Evolutionary conservation across 495 filamentous ascomycete species (phyloP), one percentile per base, ranked within the genome.

Genomic region (Evansstolkia leycettana): DNA sequence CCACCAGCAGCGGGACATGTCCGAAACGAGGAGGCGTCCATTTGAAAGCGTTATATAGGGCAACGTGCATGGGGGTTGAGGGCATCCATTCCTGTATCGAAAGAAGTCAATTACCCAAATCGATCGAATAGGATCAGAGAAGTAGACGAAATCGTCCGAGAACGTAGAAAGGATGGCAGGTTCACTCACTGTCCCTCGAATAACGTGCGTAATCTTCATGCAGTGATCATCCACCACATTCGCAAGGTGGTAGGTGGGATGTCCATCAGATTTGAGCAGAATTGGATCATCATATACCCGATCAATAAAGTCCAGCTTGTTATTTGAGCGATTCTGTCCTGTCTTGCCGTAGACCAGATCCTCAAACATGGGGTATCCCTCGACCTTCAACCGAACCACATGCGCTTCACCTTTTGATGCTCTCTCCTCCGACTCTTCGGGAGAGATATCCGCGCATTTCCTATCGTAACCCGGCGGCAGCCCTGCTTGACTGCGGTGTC

Each of bases 191-290:
- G 78, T 73, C 33, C 85, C 90, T 27, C 90, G 75, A 34, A 96
- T 81, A 16, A 98, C 92, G 58, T 95, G 88, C 3, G 86, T 96
- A 49, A 98, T 92, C 34, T 81, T 55, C 90, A 98, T 98, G 33
- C 72, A 59, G 51, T 92, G 84, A 54, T 98, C 90, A 54, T 98
- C 90, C 14, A 98, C 79, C 16, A 98, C 88, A 56, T 95, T 96
- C 3, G 90, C 90, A 35, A 98, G 76, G 54, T 96, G 90, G 50
- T 98, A 98, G 7, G 90, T 96, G 1, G 90, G 90, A 34, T 79
- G 76, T 0, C 87, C 87, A 48, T 98, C 90, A 6, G 76, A 77
- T 57, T 96, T 98, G 17, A 94, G 54, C 29, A 98, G 62, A 42
- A 98, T 78, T 7, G 83, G 86, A 52, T 87, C 83, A 37, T 83